phyloP scores from a whole-genome alignment of 2,329 filamentous ascomycete genomes.

The Cercospora sp. region DNA sequence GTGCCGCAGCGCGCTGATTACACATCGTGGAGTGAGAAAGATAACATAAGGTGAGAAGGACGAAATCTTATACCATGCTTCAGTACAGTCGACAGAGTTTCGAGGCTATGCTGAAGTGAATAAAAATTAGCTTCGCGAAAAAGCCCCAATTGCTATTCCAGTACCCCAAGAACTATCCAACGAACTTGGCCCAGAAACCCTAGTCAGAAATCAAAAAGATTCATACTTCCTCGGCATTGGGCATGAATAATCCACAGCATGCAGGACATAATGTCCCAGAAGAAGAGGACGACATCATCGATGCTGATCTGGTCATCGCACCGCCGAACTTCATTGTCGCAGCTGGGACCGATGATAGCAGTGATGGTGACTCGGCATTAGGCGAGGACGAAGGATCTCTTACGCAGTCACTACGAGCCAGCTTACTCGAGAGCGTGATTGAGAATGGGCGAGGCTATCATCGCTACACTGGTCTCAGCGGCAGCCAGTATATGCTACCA shows the following conservation, averaged over 20 bases:
- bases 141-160: background rate
- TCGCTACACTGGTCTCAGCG: constrained; percentile 30
- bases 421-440: constrained; percentile 8
- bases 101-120: background rate
- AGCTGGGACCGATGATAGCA: constrained; percentile 4
- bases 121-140: background rate
- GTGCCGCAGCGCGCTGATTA: background rate
- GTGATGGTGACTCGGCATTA: constrained; percentile 12
- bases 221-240: background rate
- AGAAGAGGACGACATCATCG: background rate
- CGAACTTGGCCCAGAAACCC: background rate
- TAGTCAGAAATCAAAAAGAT: background rate
- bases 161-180: background rate
- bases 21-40: background rate
- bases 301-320: constrained; percentile 1
- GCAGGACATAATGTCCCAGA: background rate
- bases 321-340: constrained; percentile 7
- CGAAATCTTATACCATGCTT: background rate
- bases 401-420: constrained; percentile 8
- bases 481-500: constrained; percentile 32
- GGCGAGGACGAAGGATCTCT: constrained; percentile 4
- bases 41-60: background rate
- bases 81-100: background rate
- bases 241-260: background rate
- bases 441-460: constrained; percentile 23